A percentile compares a stretch with the other conserved stretches of the same genome.
phyloP scores from a whole-genome alignment of 331 rosid genomes.

The Acacia pycnantha region DNA sequence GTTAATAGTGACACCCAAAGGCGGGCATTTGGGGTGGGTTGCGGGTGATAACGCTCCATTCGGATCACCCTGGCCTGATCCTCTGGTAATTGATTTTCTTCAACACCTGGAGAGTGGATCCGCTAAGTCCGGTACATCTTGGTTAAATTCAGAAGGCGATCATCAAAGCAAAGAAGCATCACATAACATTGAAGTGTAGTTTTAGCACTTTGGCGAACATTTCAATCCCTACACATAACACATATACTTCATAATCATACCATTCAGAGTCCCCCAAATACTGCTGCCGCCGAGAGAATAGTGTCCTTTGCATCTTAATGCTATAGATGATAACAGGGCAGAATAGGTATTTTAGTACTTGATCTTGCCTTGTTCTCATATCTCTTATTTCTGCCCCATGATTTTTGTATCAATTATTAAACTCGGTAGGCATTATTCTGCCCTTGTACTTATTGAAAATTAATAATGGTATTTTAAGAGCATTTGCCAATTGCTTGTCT shows the following conservation, averaged over 20 bases:
- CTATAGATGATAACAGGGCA: not conserved
- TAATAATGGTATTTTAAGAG: not conserved
- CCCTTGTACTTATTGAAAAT: not conserved
- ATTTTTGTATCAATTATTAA: not conserved
- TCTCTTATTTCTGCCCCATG: not conserved
- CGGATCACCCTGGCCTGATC: conserved; percentile 94
- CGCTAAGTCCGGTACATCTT: conserved; percentile 23
- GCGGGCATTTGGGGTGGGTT: conserved; percentile 97
- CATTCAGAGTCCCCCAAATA: not conserved
- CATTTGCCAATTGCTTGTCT: not conserved
- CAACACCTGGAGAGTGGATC: conserved; percentile 59
- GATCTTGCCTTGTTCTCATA: not conserved
- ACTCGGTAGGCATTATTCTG: not conserved
- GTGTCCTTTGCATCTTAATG: not conserved
- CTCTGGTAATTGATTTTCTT: conserved; percentile 75
- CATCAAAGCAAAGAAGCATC: conserved; percentile 23
- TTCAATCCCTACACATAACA: conserved; percentile 1
- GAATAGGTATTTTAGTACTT: not conserved
- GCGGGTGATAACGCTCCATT: conserved; percentile 83
- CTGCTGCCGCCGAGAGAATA: not conserved
- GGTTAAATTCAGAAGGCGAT: conserved; percentile 13
- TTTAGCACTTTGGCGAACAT: not conserved
- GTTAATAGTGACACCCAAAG: conserved; percentile 87
- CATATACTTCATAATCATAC: not conserved
- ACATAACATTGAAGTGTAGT: conserved; percentile 38